phyloP scores from a whole-genome alignment of 352 stramenopile genomes.

The Globisporangium okanoganense region DNA sequence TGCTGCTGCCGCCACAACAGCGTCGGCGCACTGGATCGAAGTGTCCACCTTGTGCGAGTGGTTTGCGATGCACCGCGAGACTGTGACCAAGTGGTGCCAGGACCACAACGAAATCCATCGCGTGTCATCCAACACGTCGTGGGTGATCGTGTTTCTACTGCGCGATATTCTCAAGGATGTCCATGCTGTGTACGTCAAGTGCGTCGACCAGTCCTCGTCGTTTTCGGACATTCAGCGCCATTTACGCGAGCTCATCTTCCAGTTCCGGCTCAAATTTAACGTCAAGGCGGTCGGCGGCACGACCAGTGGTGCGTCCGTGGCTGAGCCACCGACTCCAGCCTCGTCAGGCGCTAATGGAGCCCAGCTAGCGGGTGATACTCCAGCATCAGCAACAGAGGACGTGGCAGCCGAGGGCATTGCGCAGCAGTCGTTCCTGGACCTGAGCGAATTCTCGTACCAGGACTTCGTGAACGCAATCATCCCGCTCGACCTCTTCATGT shows the following conservation, averaged over 20 bases:
- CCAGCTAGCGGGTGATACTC: background rate
- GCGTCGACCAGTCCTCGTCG: slow-evolving; percentile 19
- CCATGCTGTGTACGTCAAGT: slow-evolving; percentile 26
- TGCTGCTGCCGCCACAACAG: too few relatives aligned
- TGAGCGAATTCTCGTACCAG: slow-evolving; percentile 48
- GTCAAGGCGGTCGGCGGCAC: slow-evolving; percentile 23
- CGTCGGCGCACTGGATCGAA: slow-evolving; percentile 39
- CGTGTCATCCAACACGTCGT: slow-evolving; percentile 27
- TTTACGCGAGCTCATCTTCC: slow-evolving; percentile 40
- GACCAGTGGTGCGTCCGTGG: background rate
- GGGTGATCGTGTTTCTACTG: slow-evolving; percentile 43
- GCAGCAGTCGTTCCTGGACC: slow-evolving; percentile 17
- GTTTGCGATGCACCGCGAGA: slow-evolving; percentile 41
- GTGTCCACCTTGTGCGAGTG: slow-evolving; percentile 39
- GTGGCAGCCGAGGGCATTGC: background rate
- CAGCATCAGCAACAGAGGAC: background rate
- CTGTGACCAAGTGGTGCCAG: slow-evolving; percentile 33
- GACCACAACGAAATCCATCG: slow-evolving; percentile 21
- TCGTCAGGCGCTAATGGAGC: background rate
- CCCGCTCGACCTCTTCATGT: slow-evolving; percentile 51
- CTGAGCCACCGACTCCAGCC: background rate
- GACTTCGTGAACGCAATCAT: slow-evolving; percentile 48
- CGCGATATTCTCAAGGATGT: slow-evolving; percentile 50
- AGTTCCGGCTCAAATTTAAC: slow-evolving; percentile 50
- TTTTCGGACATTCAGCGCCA: slow-evolving; percentile 43